These are phyloP conservation scores for Quercus parvula DNA, from an alignment of 306 rosid species.

Conservation along the genomic window DNA sequence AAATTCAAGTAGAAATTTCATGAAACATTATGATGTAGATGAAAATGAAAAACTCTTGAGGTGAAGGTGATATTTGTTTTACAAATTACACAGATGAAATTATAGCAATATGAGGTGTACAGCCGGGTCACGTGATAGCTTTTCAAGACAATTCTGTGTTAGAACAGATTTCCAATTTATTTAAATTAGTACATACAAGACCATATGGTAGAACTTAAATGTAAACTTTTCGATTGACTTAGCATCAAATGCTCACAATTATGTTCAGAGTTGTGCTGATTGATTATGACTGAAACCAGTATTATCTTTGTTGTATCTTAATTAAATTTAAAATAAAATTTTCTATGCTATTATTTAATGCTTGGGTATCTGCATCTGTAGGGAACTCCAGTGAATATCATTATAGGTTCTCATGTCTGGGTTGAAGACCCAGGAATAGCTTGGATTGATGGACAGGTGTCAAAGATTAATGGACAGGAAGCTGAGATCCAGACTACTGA, in stretches of 20 bases:
- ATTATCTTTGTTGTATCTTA: neutral
- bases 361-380: constrained; percentile 35
- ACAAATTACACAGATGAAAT: neutral
- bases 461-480: constrained; percentile 71
- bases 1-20: neutral
- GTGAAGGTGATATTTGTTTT: neutral
- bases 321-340: neutral
- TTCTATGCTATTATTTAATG: constrained; percentile 6
- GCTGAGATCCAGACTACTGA: constrained; percentile 58
- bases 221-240: constrained; percentile 6
- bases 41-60: neutral
- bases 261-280: neutral
- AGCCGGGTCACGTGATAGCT: neutral
- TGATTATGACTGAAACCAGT: constrained; percentile 9
- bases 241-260: constrained; percentile 2
- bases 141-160: neutral
- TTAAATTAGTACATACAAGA: neutral
- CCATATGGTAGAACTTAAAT: neutral
- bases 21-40: neutral
- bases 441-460: constrained; percentile 80
- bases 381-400: constrained; percentile 92
- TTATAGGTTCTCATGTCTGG: constrained; percentile 95
- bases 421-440: constrained; percentile 62
- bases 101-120: neutral
- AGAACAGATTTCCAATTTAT: neutral